Conservation (phyloP, 176 grass and related monocot species). For the Lolium rigidum region DNA sequence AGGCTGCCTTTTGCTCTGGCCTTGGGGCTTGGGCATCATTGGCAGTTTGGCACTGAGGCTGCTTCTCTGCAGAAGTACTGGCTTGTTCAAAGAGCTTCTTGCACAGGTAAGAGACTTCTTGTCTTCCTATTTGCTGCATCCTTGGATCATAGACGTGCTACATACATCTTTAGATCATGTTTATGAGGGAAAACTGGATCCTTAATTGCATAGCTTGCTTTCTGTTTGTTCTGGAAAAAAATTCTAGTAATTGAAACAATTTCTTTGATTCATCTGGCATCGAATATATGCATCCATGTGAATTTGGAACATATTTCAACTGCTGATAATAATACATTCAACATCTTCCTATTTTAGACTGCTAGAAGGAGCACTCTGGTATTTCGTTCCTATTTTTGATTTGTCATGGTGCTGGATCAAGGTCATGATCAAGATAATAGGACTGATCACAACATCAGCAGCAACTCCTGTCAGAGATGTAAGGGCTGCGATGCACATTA, state of each 20-base stretch:
- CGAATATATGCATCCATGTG: not conserved
- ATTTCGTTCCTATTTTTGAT: not conserved
- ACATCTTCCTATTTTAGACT: slow-evolving; percentile 10
- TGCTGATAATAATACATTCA: slow-evolving; percentile 4
- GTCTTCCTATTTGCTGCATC: not conserved
- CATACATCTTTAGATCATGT: not conserved
- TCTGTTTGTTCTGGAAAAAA: not conserved
- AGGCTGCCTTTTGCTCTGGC: too few species aligned
- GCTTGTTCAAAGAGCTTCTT: slow-evolving; percentile 1
- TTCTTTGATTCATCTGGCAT: not conserved
- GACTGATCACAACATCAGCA: not conserved
- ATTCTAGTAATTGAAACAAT: not conserved
- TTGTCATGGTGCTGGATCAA: not conserved
- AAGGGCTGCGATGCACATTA: not conserved
- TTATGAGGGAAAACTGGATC: not conserved
- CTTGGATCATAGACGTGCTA: not conserved
- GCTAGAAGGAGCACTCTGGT: not conserved
- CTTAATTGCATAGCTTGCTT: not conserved
- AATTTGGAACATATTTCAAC: not conserved
- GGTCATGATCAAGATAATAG: not conserved
- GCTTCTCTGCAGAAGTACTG: not conserved
- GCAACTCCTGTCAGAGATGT: slow-evolving; percentile 14
- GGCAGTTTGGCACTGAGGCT: not conserved
- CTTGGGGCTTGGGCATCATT: not conserved
- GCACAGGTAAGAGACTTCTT: slow-evolving; percentile 1